Percentiles rank a stretch among this genome's conserved stretches.
Evolutionary conservation across 148 eudicot genomes (phyloP).

Genomic region (Rhododendron mucronatum): DNA sequence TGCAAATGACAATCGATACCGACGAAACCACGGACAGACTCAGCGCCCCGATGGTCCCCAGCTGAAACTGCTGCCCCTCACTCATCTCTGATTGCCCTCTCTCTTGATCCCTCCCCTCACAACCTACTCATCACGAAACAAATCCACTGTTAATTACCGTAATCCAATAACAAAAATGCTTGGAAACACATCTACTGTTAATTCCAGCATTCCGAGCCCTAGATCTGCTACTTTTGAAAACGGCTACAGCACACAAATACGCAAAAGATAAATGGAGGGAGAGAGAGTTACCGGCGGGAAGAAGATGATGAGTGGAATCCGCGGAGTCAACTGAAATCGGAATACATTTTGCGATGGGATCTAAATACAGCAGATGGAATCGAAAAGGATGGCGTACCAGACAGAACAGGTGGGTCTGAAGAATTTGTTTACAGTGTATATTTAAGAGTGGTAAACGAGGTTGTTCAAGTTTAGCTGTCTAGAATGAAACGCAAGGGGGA

Average conservation of each 20-base stretch:
- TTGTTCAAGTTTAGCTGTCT: neutral
- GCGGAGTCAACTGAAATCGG: neutral
- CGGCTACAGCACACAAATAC: neutral
- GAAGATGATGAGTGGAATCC: neutral
- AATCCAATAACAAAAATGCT: neutral
- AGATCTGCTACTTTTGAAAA: conserved; percentile 10
- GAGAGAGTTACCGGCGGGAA: conserved; percentile 1
- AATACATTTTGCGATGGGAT: neutral
- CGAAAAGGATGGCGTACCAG: neutral
- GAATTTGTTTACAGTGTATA: neutral
- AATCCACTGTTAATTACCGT: neutral
- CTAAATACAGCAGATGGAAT: too few species aligned
- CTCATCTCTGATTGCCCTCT: conserved; percentile 19
- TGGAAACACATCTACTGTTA: neutral
- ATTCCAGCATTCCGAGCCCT: conserved; percentile 11
- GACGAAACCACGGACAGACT: conserved; percentile 39
- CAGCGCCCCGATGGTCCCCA: conserved; percentile 37
- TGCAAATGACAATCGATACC: conserved; percentile 42
- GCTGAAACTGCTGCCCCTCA: conserved; percentile 30
- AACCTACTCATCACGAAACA: conserved; percentile 5
- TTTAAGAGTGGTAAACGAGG: neutral
- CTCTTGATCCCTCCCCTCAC: conserved; percentile 9
- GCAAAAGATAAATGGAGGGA: neutral
- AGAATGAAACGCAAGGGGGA: neutral
- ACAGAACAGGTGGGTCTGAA: neutral